Base-by-base conservation (phyloP, 495 filamentous ascomycete genomes). In the Penicillium manginii region DNA sequence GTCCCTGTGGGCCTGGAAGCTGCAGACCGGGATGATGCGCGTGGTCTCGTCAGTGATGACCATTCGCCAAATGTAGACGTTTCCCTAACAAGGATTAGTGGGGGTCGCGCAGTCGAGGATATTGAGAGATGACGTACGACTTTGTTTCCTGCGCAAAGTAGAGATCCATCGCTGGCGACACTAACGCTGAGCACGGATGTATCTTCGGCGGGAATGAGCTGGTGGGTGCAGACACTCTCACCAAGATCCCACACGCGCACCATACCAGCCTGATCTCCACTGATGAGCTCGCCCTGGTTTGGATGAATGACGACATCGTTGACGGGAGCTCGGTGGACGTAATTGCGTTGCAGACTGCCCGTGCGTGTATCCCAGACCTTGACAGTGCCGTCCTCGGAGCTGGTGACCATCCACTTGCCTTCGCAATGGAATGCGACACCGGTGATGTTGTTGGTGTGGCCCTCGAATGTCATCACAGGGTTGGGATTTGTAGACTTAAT, bases 361-460 rank as follows among this genome's bases (percentile, higher is more conserved):
- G 82, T 89, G 22, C 96, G 83, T 7, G 93, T 98, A 71, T 98
- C 96, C 94, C 94, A 98, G 46, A 98, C 96, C 80, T 97, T 98
- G 61, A 98, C 93, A 8, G 92, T 96, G 49, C 93, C 90, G 66
- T 98, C 94, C 71, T 98, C 94, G 37, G 91, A 96, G 74, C 91
- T 94, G 4, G 94, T 98, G n/a, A 97, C 93, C 92, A 98, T 97
- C 94, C 94, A 98, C 75, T 98, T 98, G 11, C 92, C 92, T 70
- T 98, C 94, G 66, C 92, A 97, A 72, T 98, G 94, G 68, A 98
- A 98, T 22, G 92, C 94, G 23, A 98, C 88, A 4, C 96, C 94
- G 0, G 94, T 98, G 69, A 98, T 86, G 63, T 98, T 98, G 62
- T 86, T 89, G 15, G 91, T 96, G 71, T 98, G 94, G 49, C 94